Conservation (phyloP, 2,329 filamentous ascomycete genomes). For the Penicillium sp. region DNA sequence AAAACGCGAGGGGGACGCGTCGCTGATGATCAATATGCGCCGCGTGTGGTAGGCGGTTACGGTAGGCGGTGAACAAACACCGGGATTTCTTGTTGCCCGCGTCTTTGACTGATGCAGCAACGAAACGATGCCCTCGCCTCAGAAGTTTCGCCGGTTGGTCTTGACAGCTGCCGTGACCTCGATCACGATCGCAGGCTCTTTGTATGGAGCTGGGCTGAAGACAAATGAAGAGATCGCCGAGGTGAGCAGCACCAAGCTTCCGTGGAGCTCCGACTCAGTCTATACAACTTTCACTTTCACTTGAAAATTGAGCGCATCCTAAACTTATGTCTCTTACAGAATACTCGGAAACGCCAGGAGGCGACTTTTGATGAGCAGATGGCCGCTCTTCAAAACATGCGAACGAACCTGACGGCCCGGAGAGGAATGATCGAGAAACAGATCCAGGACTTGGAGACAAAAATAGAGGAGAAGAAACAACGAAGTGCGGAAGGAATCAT, state of each 20-base stretch:
- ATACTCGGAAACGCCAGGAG: constrained; percentile 45
- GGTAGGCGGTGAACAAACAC: constrained; percentile 24
- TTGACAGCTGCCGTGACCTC: constrained; percentile 53
- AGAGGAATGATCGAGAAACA: constrained; percentile 54
- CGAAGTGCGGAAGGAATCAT: constrained; percentile 30
- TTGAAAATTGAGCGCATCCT: not conserved
- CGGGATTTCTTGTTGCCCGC: constrained; percentile 11
- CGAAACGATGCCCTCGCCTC: constrained; percentile 25
- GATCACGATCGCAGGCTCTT: constrained; percentile 53
- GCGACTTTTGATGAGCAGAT: constrained; percentile 52
- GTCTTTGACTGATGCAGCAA: constrained; percentile 2
- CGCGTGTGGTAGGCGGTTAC: constrained; percentile 27
- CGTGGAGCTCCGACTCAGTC: not conserved
- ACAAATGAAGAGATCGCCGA: constrained; percentile 48
- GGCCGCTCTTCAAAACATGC: constrained; percentile 48
- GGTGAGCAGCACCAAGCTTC: constrained; percentile 36
- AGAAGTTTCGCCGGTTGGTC: constrained; percentile 47
- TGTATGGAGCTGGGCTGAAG: constrained; percentile 58
- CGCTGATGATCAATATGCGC: constrained; percentile 19
- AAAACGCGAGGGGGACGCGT: constrained; percentile 26
- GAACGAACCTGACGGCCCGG: constrained; percentile 48
- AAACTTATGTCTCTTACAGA: constrained; percentile 28
- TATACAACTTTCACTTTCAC: not conserved
- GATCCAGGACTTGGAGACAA: constrained; percentile 48
- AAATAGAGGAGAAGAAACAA: constrained; percentile 37